Evolutionary conservation across 2,329 filamentous ascomycete genomes (phyloP).

Genomic region (Penicillium thymicola): DNA sequence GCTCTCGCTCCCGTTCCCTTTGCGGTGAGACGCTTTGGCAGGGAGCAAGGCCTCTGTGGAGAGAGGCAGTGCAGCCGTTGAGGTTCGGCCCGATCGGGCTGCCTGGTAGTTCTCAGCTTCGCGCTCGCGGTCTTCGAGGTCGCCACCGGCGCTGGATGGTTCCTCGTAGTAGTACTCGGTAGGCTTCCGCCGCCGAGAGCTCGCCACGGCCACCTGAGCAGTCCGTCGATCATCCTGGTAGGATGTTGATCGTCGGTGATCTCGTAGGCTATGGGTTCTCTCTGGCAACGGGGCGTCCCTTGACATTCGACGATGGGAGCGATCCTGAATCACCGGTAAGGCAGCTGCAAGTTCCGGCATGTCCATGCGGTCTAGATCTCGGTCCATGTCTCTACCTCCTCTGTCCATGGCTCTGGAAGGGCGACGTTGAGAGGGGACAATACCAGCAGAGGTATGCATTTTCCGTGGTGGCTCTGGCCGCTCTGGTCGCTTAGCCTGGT

Average conservation of each 20-base stretch:
- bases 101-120: slow-evolving; percentile 42
- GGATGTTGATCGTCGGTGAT: slow-evolving; percentile 25
- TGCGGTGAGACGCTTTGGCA: slow-evolving; percentile 28
- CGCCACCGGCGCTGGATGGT: slow-evolving; percentile 14
- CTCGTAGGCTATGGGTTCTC: slow-evolving; percentile 33
- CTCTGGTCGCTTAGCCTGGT: slow-evolving; percentile 34
- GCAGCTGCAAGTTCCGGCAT: slow-evolving; percentile 33
- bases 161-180: slow-evolving; percentile 32
- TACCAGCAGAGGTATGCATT: not conserved
- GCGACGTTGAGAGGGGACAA: slow-evolving; percentile 30
- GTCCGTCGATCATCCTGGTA: slow-evolving; percentile 35
- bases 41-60: slow-evolving; percentile 36
- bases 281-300: slow-evolving; percentile 33
- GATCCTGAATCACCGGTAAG: slow-evolving; percentile 35
- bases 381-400: slow-evolving; percentile 10
- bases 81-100: slow-evolving; percentile 24
- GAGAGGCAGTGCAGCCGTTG: slow-evolving; percentile 26
- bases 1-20: slow-evolving; percentile 36
- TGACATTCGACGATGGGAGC: slow-evolving; percentile 30
- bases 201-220: slow-evolving; percentile 35
- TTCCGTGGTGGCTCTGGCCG: slow-evolving; percentile 26
- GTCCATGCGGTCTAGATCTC: slow-evolving; percentile 20
- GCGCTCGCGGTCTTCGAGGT: slow-evolving; percentile 38
- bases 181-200: slow-evolving; percentile 33
- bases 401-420: slow-evolving; percentile 27